Conservation (phyloP, 2,329 filamentous ascomycete species). For the Meredithiella fracta region DNA sequence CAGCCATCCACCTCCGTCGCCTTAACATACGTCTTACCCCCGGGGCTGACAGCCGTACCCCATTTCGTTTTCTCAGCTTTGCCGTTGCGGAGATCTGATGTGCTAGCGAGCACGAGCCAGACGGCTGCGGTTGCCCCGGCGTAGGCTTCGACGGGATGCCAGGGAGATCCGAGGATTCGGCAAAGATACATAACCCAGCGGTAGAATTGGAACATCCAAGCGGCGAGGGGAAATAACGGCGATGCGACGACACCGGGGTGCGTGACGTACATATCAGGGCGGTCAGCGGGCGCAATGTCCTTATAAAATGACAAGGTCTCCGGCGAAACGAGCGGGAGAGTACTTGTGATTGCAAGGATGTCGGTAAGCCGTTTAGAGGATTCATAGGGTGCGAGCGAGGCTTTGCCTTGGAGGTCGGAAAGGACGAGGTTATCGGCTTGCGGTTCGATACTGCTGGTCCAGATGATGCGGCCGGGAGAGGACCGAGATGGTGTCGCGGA, state of each 20-base stretch:
- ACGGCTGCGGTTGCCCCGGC: conserved; percentile 58
- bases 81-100: conserved; percentile 42
- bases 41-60: conserved; percentile 54
- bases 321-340: conserved; percentile 40
- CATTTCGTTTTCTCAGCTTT: conserved; percentile 53
- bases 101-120: conserved; percentile 58
- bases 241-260: conserved; percentile 83
- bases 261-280: conserved; percentile 54
- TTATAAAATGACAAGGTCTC: conserved; percentile 21
- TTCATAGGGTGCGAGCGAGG: conserved; percentile 55
- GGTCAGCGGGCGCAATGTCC: conserved; percentile 14
- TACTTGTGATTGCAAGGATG: conserved; percentile 56
- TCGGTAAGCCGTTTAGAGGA: conserved; percentile 78
- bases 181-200: conserved; percentile 49
- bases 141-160: conserved; percentile 69
- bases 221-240: conserved; percentile 57
- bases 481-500: conserved; percentile 20
- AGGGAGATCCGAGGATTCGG: conserved; percentile 68
- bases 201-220: conserved; percentile 55
- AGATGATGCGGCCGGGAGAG: conserved; percentile 54
- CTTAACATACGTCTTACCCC: conserved; percentile 45
- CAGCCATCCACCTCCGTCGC: conserved; percentile 76
- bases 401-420: conserved; percentile 62
- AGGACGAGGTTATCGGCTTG: conserved; percentile 35
- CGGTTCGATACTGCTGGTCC: conserved; percentile 73